Conservation (phyloP, 2,329 filamentous ascomycete species). For the Amesomyces nigricolor region DNA sequence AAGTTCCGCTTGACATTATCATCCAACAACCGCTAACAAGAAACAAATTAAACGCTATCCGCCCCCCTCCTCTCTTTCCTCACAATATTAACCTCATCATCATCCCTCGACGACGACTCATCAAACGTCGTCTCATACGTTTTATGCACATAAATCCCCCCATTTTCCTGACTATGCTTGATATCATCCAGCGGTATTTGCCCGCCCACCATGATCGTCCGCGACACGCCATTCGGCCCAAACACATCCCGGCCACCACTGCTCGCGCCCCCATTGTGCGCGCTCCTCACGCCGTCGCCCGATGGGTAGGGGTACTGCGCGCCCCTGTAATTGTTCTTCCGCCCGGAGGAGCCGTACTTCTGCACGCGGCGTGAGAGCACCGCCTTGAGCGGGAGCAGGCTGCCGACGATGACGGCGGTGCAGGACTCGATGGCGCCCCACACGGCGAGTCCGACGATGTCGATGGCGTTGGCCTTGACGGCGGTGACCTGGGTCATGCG, state of each 20-base stretch:
- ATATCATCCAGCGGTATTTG: slow-evolving; percentile 6
- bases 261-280: not conserved
- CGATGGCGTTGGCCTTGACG: not conserved
- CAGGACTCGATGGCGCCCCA: slow-evolving; percentile 11
- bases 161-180: not conserved
- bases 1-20: no score
- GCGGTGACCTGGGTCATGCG: slow-evolving; percentile 12
- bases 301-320: not conserved
- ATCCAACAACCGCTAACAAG: no score
- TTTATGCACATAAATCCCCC: slow-evolving; percentile 7
- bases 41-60: no score
- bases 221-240: not conserved
- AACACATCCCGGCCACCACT: not conserved
- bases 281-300: not conserved
- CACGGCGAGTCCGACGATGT: slow-evolving; percentile 11
- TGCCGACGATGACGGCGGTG: slow-evolving; percentile 7
- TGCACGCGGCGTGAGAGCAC: slow-evolving; percentile 6
- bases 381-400: slow-evolving; percentile 7
- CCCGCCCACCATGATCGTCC: slow-evolving; percentile 6
- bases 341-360: not conserved
- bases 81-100: not conserved
- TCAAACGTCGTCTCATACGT: slow-evolving; percentile 11
- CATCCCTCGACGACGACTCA: not conserved
- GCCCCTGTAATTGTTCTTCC: not conserved
- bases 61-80: no score